phyloP scores from a whole-genome alignment of 208 protist genomes.

The Leishmania tropica region DNA sequence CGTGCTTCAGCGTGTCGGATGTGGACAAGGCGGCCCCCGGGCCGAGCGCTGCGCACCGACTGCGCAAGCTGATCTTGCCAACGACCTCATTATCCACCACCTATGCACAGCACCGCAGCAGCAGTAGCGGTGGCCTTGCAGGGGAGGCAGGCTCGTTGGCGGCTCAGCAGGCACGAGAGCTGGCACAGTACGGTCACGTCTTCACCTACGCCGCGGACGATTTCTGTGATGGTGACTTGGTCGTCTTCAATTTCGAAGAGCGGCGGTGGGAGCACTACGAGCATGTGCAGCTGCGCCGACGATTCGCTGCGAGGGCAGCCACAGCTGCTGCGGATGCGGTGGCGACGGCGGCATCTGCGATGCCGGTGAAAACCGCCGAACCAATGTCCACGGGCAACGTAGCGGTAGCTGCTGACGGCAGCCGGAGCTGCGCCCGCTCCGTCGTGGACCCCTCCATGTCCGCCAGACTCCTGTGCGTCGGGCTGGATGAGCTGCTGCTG shows the following conservation, averaged over 20 bases:
- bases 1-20: conserved; percentile 44
- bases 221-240: conserved; percentile 59
- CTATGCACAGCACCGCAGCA: not conserved
- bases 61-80: conserved; percentile 36
- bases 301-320: conserved; percentile 22
- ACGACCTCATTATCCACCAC: not conserved
- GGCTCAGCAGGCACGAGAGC: conserved; percentile 32
- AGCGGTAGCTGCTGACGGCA: not conserved
- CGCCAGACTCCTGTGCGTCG: conserved; percentile 36
- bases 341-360: not conserved
- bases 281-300: conserved; percentile 47
- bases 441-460: conserved; percentile 33
- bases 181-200: conserved; percentile 25
- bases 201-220: conserved; percentile 49
- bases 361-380: not conserved
- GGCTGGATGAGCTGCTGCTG: conserved; percentile 49
- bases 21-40: conserved; percentile 28
- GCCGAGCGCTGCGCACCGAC: conserved; percentile 37
- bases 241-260: conserved; percentile 46
- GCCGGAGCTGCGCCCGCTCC: conserved; percentile 1
- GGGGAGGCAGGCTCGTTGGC: conserved; percentile 13
- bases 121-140: not conserved
- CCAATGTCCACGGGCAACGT: not conserved
- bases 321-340: not conserved
- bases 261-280: conserved; percentile 53